Evolutionary conservation across 345 rosid species (phyloP).

Genomic region (Rhodamnia argentea): DNA sequence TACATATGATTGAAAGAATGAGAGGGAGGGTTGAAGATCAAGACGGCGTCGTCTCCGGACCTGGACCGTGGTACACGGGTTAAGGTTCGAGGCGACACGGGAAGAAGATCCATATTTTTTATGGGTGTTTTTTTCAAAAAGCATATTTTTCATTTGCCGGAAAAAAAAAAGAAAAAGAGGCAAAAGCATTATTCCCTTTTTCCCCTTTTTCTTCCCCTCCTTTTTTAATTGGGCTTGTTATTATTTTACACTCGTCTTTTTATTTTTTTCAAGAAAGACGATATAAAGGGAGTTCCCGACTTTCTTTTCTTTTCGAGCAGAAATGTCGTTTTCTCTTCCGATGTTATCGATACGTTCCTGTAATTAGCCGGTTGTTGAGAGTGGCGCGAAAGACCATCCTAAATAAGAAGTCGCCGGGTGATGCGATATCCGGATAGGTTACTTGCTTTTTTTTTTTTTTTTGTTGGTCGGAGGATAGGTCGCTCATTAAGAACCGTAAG

Average conservation of each 20-base stretch:
- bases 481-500: fast-evolving
- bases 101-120: background rate
- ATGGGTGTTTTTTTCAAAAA: background rate
- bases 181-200: background rate
- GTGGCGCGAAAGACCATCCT: background rate
- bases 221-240: background rate
- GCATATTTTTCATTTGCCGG: background rate
- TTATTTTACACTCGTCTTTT: background rate
- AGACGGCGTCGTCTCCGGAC: background rate
- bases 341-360: background rate
- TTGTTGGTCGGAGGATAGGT: too few relatives aligned
- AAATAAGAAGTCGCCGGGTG: fast-evolving
- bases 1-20: too few relatives aligned
- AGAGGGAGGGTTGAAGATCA: background rate
- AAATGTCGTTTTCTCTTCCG: background rate
- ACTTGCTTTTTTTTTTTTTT: too few relatives aligned
- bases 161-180: background rate
- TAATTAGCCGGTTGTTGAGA: background rate
- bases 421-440: background rate
- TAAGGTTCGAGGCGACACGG: background rate
- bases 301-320: background rate
- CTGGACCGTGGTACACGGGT: background rate
- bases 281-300: background rate
- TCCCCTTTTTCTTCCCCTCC: background rate
- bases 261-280: background rate